Evolutionary conservation across 1,139 yeast species (phyloP), one percentile per base, ranked within the genome.

Genomic region (Ogataea hybrid): DNA sequence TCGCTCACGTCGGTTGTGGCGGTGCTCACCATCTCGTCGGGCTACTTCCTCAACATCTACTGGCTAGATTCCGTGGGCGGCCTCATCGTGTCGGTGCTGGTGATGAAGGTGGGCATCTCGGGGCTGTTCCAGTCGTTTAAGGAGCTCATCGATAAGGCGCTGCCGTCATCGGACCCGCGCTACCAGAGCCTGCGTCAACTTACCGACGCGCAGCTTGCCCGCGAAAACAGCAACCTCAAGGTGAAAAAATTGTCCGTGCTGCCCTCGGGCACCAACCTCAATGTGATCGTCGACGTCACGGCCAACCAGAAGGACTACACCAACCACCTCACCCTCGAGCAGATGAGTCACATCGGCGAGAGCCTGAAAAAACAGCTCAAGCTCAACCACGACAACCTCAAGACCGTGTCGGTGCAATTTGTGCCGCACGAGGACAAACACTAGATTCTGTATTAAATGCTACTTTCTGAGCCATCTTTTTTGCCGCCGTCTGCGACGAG

Each of bases 11-110:
- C 97, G 0, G 73, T 85, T 29, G 97, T 92, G 8, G 97, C 98
- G 0, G 75, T 90, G 20, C 75, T 81, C 5, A 89, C 97, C 0
- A 94, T 92, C 41, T 78, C 95, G 0, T 83, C 94, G 2, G 96
- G 96, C 23, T 82, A 84, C 50, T 67, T 87, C 48, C 76, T 88
- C 49, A 77, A 81, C 49, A 74, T 88, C 34, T 81, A 79, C 30
- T 88, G 97, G 84, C 68, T 92, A 43, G 98, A 92, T 61, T 82
- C 97, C 3, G 73, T 88, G 41, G 98, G 97, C 46, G 98, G 97
- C 0, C 63, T 90, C 21, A 61, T 88, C 6, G 97, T 92, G 6
- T 87, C 97, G 0, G 71, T 74, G 2, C 70, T 92, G 52, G 84
- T 92, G 48, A 79, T 89, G 48, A 81, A 76, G 50, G 97, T 97